Evolutionary conservation across 2,329 filamentous ascomycete genomes (phyloP).

Genomic region (Xylaria sp.): DNA sequence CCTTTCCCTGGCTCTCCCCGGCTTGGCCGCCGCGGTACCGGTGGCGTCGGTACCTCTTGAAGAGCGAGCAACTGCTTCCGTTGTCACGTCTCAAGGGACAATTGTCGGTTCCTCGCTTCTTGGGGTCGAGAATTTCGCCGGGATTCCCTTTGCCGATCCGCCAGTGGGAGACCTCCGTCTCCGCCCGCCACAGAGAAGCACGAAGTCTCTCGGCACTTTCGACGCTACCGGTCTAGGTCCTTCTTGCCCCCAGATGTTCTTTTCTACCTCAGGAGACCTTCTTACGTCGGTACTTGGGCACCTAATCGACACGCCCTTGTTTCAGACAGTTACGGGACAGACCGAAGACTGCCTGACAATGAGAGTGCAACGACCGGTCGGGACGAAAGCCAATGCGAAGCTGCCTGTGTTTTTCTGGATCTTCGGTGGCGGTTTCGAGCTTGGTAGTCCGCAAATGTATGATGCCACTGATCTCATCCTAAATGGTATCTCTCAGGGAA

Average conservation of each 20-base stretch:
- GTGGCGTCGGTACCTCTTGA: slow-evolving; percentile 39
- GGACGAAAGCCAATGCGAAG: slow-evolving; percentile 64
- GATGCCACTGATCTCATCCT: slow-evolving; percentile 61
- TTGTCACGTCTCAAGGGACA: slow-evolving; percentile 46
- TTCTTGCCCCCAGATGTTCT: slow-evolving; percentile 78
- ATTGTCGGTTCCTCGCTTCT: slow-evolving; percentile 45
- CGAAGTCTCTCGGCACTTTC: slow-evolving; percentile 66
- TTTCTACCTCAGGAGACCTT: slow-evolving; percentile 58
- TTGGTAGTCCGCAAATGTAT: slow-evolving; percentile 60
- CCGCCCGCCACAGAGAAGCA: slow-evolving; percentile 73
- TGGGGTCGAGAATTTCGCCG: slow-evolving; percentile 74
- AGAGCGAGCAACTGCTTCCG: slow-evolving; percentile 43
- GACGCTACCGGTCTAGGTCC: slow-evolving; percentile 67
- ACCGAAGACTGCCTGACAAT: slow-evolving; percentile 74
- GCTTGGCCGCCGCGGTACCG: slow-evolving; percentile 42
- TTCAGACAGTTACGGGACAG: slow-evolving; percentile 64
- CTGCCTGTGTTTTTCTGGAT: slow-evolving; percentile 78
- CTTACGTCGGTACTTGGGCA: slow-evolving; percentile 58
- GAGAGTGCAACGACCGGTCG: slow-evolving; percentile 68
- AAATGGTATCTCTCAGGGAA: slow-evolving; percentile 59
- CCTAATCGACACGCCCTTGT: slow-evolving; percentile 66
- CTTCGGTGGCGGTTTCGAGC: slow-evolving; percentile 73
- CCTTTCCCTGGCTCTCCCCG: slow-evolving; percentile 28
- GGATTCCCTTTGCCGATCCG: slow-evolving; percentile 79
- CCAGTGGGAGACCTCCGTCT: slow-evolving; percentile 75